Evolutionary conservation across 1,139 yeast genomes (phyloP).

Genomic region (Blastobotrys buckinghamii): DNA sequence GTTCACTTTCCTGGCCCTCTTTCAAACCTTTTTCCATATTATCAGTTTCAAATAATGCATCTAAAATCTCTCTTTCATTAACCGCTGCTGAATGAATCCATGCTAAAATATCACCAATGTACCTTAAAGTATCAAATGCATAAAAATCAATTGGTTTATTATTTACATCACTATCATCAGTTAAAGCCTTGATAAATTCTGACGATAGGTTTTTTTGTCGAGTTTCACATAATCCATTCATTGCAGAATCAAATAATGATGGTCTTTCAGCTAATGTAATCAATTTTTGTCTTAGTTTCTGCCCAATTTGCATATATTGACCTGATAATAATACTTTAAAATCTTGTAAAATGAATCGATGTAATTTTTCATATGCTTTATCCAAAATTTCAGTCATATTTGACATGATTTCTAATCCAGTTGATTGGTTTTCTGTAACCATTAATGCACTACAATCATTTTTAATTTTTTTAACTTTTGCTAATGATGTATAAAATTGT

Average conservation of each 20-base stretch:
- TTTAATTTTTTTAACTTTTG: conserved; percentile 58
- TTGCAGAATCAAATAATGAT: conserved; percentile 31
- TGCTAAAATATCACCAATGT: conserved; percentile 83
- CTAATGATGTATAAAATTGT: conserved; percentile 51
- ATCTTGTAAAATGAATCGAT: conserved; percentile 35
- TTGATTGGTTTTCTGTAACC: conserved; percentile 52
- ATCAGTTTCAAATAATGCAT: conserved; percentile 45
- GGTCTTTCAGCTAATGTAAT: conserved; percentile 36
- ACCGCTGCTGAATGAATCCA: conserved; percentile 86
- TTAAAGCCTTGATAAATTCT: conserved; percentile 50
- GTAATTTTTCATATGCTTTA: conserved; percentile 48
- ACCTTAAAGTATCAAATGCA: conserved; percentile 77
- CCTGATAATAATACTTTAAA: conserved; percentile 24
- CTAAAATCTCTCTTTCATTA: conserved; percentile 75
- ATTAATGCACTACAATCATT: conserved; percentile 63
- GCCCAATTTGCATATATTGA: conserved; percentile 23
- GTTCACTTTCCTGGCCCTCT: conserved; percentile 26
- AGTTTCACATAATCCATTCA: conserved; percentile 29
- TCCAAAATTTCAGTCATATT: conserved; percentile 50
- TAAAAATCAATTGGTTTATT: conserved; percentile 54
- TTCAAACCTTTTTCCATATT: conserved; percentile 30
- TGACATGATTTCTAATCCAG: conserved; percentile 66
- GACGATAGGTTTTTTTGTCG: conserved; percentile 28
- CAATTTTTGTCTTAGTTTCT: conserved; percentile 27
- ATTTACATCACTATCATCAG: conserved; percentile 33